Percentiles rank a stretch among this genome's conserved stretches.
Conservation (phyloP, 2,329 filamentous ascomycete species). For the Elsinoe batatas region DNA sequence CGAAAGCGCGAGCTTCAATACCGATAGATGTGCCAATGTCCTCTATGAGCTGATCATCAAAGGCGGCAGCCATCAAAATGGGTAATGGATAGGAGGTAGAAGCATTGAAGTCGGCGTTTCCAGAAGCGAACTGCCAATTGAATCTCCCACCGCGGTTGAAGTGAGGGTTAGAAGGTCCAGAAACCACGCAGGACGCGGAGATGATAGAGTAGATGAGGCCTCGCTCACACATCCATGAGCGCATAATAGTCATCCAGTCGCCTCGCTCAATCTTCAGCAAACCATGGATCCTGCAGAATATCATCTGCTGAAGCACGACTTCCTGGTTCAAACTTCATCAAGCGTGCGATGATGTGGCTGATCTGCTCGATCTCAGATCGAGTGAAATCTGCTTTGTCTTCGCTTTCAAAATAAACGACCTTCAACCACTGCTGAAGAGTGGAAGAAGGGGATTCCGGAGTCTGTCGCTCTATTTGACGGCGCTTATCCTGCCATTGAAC, state of each 20-base stretch:
- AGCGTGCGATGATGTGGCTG: neutral
- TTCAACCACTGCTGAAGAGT: conserved; percentile 30
- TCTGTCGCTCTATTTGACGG: conserved; percentile 3
- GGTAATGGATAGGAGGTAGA: conserved; percentile 58
- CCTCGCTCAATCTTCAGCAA: neutral
- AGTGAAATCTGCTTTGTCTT: conserved; percentile 10
- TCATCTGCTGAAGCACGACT: conserved; percentile 6
- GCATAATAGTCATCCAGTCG: neutral
- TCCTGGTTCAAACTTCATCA: conserved; percentile 3
- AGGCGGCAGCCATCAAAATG: conserved; percentile 52
- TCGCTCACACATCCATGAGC: neutral
- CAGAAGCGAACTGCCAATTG: conserved; percentile 39
- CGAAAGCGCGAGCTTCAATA: conserved; percentile 57
- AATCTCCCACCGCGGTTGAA: too few relatives aligned
- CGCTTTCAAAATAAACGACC: conserved; percentile 30
- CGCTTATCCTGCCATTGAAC: conserved; percentile 24
- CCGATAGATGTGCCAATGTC: conserved; percentile 46
- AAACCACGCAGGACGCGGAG: too few relatives aligned
- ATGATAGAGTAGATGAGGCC: too few relatives aligned
- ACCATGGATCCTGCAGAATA: conserved; percentile 4
- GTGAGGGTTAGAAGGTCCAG: too few relatives aligned
- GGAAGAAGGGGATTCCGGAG: conserved; percentile 13
- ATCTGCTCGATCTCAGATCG: neutral
- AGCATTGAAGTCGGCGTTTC: conserved; percentile 44
- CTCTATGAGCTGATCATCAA: conserved; percentile 53